Evolutionary conservation across 352 stramenopile genomes (phyloP), one percentile per base, ranked within the genome.

Genomic region (Phytopythium delawarense): DNA sequence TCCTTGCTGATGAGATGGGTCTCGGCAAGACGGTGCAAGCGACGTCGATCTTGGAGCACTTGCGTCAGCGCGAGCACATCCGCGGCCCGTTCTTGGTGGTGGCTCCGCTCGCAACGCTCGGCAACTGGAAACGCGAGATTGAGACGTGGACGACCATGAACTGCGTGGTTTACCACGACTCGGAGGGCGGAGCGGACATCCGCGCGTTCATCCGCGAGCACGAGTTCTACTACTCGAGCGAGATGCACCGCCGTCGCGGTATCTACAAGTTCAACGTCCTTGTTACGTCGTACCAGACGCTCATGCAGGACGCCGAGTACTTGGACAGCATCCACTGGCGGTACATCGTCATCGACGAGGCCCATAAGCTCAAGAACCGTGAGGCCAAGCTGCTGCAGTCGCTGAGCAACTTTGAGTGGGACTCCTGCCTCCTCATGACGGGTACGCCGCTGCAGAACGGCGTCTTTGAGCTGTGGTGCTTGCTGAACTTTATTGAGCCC

Each of bases 61-160:
- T 99, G 34, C 81, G 94, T 16, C 83, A 92, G 57, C 80, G 89
- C 56, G 87, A 98, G 42, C 84, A 98, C 62, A 98, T 92, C 57
- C 84, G 86, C 8, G 94, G 96, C 11, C 98, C 98, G n/a, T 99
- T 99, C 69, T 82, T 99, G 4, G 92, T 99, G 40, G 92, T 99
- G 44, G 98, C 96, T 5, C 98, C 98, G 13, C 84, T 99, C 18
- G 98, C 94, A 11, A 99, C 98, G 2, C 83, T 99, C 30, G 86
- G 92, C 21, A 98, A 99, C 72, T 99, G 98, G 98, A 94, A 99
- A 66, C 88, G 97, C 46, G 98, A 99, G 72, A 99, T 99, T 62
- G 87, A 98, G 61, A 91, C 81, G 28, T 99, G 98, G 98, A 99
- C 97, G n/a, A 84, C 94, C 57, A 95, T 99, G 70, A 99, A 99